Evolutionary conservation across 2,329 filamentous ascomycete species (phyloP), one percentile per base, ranked within the genome.

Genomic region (Apiospora aurea): DNA sequence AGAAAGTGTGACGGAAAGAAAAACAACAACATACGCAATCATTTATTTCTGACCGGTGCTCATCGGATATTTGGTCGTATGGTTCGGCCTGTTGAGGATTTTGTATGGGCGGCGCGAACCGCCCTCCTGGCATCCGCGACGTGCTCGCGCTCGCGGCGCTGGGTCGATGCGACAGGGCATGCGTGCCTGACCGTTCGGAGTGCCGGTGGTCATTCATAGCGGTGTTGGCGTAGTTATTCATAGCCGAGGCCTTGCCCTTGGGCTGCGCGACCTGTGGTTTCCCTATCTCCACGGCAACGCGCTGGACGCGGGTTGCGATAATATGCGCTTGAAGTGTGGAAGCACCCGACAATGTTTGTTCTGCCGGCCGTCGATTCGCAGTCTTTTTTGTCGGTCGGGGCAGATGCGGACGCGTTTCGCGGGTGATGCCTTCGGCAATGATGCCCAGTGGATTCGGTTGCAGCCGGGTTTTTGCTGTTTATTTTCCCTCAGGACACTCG

Each of bases 41-140:
- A 81, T 94, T 94, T 75, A 98, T 96, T 82, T 98, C 95, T 79
- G 97, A 94, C 75, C 93, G 89, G 81, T 98, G 95, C 83, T 98
- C 95, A 79, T 98, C 95, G 26, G 91, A 92, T 76, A 98, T 80
- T 81, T 89, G 80, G 51, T 81, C 79, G 79, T 79, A 81, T 16
- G 79, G 78, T 57, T 81, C 80, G 2, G 76, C 69, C 70, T 76
- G 76, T 53, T 78, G 76, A 46, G 76, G 75, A 70, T 79, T 79
- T 70, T 77, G 78, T 72, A 77, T 74, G 4, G 79, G 79, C 4
- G 78, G 75, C 34, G 77, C 75, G 68, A 79, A 81, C 34, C 80
- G 78, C 70, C 78, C 75, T 11, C 78, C 76, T 14, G 78, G 74
- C 41, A 78, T 75, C 38, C 78, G 74, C 1, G 78, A 75, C 5